These are phyloP conservation scores for Baorangia bicolor DNA, from an alignment of 768 basidiomycete species.

Conservation along the genomic window DNA sequence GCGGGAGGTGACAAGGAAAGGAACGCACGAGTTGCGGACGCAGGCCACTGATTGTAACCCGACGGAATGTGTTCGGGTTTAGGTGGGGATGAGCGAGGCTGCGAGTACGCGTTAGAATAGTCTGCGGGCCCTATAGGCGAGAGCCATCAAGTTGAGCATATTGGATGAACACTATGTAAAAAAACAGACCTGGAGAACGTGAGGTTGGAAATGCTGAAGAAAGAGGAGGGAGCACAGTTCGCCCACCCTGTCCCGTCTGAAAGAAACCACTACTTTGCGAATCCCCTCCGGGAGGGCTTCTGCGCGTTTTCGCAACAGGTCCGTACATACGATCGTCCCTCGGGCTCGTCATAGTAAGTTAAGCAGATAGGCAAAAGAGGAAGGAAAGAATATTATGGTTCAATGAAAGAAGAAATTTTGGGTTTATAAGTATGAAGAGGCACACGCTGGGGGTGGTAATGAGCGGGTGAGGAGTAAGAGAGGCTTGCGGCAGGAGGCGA, in stretches of 20 bases:
- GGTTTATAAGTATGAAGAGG: conserved; percentile 48
- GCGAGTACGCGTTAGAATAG: conserved; percentile 58
- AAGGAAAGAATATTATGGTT: conserved; percentile 42
- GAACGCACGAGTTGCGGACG: conserved; percentile 33
- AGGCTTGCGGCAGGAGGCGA: conserved; percentile 39
- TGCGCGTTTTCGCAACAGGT: conserved; percentile 58
- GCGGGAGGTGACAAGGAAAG: conserved; percentile 15
- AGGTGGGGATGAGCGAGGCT: conserved; percentile 62
- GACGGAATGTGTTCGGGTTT: conserved; percentile 57
- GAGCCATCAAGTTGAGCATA: conserved; percentile 58
- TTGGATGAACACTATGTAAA: conserved; percentile 52
- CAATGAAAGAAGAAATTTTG: conserved; percentile 53
- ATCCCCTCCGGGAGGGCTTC: conserved; percentile 63
- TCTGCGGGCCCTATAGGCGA: conserved; percentile 56
- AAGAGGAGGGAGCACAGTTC: conserved; percentile 85
- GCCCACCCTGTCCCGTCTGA: conserved; percentile 84
- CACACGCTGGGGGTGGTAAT: conserved; percentile 45
- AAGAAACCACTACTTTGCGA: conserved; percentile 65
- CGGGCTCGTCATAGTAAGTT: conserved; percentile 65
- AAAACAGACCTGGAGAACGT: conserved; percentile 86
- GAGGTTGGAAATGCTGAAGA: conserved; percentile 83
- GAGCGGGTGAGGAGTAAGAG: conserved; percentile 36
- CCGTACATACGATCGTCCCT: conserved; percentile 72
- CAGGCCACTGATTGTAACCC: conserved; percentile 47
- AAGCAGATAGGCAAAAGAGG: conserved; percentile 59